These are phyloP conservation scores for Phaseolus coccineus DNA, from an alignment of 331 rosid genomes.

Conservation along the genomic window DNA sequence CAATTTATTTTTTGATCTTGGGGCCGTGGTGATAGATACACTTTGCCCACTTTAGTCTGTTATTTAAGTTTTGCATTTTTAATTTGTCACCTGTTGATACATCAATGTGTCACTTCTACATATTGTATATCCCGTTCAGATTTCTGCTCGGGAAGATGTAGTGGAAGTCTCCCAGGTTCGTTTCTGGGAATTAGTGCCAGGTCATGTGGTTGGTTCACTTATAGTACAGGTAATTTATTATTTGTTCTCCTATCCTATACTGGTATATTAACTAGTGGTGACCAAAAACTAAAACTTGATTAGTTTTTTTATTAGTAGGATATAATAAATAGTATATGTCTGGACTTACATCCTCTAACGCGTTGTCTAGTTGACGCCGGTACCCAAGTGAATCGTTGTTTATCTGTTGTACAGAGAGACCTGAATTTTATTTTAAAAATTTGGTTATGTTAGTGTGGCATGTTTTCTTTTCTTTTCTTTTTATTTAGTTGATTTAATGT, in stretches of 20 bases:
- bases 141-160: slow-evolving; percentile 77
- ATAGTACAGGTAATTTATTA: slow-evolving; percentile 65
- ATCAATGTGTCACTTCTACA: slow-evolving; percentile 4
- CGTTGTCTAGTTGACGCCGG: not conserved
- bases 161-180: slow-evolving; percentile 79
- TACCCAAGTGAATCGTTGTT: not conserved
- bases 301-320: not conserved
- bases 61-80: slow-evolving; percentile 25
- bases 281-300: slow-evolving; percentile 11
- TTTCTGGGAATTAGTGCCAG: slow-evolving; percentile 97
- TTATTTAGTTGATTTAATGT: not conserved
- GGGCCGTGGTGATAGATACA: slow-evolving; percentile 5
- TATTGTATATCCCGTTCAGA: slow-evolving; percentile 48
- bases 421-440: slow-evolving; percentile 21
- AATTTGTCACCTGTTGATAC: slow-evolving; percentile 14
- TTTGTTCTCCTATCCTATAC: slow-evolving; percentile 4
- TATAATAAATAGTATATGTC: not conserved
- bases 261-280: not conserved
- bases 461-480: not conserved
- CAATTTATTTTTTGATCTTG: slow-evolving; percentile 4
- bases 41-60: slow-evolving; percentile 11
- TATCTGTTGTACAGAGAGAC: not conserved
- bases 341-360: not conserved
- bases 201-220: slow-evolving; percentile 85
- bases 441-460: not conserved